Base-by-base conservation (phyloP, 176 grass and related monocot species). In the Tuctoria greenei region DNA sequence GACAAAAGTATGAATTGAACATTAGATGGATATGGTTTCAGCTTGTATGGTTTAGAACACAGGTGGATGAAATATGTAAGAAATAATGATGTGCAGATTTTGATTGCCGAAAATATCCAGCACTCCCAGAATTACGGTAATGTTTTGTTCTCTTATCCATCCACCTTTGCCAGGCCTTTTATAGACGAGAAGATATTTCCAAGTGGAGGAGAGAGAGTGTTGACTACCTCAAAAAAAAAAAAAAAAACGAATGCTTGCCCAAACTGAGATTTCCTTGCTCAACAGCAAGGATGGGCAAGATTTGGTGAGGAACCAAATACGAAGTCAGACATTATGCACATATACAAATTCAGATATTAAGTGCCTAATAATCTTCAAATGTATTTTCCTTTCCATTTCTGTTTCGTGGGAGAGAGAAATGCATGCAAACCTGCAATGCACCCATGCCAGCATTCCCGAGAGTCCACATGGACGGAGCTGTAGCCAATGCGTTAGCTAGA, bases 401-500 rank as follows among this genome's bases (percentile, higher is more conserved):
- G 55, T 73, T n/a, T 27, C 13, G 21, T 25, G 62, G 12, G 34
- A 71, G 44, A 56, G 51, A 60, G 28, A 73, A 27, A 75, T 64
- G 45, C 67, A 78, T 81, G 42, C 21, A 84, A 71, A 94, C 95
- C 85, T 98, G 91, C 43, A 98, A 86, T 21, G 95, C 91, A 36
- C 95, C 91, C 95, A 98, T 98, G 82, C 95, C 95, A 74, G 91
- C 91, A 79, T 98, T 94, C 36, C 95, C 95, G 15, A 94, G 86
- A 79, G 77, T 94, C 95, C 95, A 98, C 89, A 98, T 98, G 42
- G 95, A 98, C 40, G 95, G 95, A 82, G 95, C 95, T 51, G 85
- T 85, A 61, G 95, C 95, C 63, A 98, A 83, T 24, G 95, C 95
- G 73, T 98, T 98, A 81, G 91, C 95, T 26, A 98, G 85, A 81